A percentile compares a stretch with the other conserved stretches of the same genome.
Conservation (phyloP, 108 stramenopile genomes). For the Skeletonema grethae region DNA sequence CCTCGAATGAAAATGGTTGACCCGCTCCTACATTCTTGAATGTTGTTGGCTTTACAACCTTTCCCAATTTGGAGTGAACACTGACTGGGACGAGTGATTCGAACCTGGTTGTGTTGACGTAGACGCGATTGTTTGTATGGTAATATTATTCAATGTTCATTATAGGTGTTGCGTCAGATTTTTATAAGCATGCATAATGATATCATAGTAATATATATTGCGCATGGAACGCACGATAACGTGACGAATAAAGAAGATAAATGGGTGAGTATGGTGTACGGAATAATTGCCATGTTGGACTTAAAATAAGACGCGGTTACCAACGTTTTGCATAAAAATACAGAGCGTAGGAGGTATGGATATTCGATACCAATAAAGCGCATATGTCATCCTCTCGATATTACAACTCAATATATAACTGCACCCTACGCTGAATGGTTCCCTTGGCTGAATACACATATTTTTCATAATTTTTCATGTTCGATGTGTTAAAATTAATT, state of each 20-base stretch:
- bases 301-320: background rate
- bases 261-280: background rate
- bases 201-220: background rate
- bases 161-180: background rate
- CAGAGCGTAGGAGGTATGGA: background rate
- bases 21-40: conserved; percentile 17
- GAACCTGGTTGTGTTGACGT: conserved; percentile 9
- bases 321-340: background rate
- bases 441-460: background rate
- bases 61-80: conserved; percentile 26
- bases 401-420: background rate
- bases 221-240: background rate
- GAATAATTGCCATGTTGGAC: background rate
- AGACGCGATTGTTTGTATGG: background rate
- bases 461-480: too few species aligned
- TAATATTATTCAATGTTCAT: background rate
- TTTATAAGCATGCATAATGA: too few species aligned
- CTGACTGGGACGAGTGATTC: conserved; percentile 32
- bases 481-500: background rate
- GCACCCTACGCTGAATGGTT: too few species aligned
- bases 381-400: background rate
- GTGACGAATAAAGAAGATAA: background rate
- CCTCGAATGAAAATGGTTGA: conserved; percentile 30
- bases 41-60: conserved; percentile 26
- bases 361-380: background rate